Conservation (phyloP, 306 rosid species). For the Castanea mollissima region DNA sequence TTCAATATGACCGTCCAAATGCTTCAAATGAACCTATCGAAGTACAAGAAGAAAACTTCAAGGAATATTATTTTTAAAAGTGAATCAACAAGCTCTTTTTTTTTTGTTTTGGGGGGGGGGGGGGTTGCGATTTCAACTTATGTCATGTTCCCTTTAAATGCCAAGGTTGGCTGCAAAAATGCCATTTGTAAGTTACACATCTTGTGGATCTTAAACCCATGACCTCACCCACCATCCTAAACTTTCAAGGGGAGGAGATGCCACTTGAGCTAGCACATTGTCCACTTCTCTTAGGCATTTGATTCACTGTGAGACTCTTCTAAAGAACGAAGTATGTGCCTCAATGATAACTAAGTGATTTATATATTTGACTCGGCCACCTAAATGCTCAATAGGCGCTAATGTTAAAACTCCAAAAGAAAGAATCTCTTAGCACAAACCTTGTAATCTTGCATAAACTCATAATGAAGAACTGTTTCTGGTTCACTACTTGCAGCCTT, state of each 20-base stretch:
- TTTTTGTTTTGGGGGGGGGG: too few species aligned
- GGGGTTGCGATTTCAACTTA: too few species aligned
- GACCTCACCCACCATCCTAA: too few species aligned
- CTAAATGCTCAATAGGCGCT: neutral
- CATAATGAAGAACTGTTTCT: conserved; percentile 95
- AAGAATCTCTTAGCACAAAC: conserved; percentile 33
- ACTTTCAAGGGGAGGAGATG: too few species aligned
- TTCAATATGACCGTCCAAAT: conserved; percentile 93
- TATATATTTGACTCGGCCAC: neutral
- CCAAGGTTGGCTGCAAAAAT: neutral
- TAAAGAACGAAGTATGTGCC: neutral
- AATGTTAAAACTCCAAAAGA: conserved; percentile 4
- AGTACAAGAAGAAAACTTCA: conserved; percentile 6
- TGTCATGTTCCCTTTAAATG: neutral
- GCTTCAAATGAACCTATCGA: conserved; percentile 83
- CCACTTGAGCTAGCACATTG: too few species aligned
- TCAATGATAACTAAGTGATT: conserved; percentile 1
- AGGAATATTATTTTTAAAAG: conserved; percentile 1
- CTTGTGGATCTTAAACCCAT: too few species aligned
- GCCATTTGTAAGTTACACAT: too few species aligned
- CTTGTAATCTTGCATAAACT: conserved; percentile 99
- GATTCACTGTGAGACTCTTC: neutral
- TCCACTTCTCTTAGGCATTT: neutral
- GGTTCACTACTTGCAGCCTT: conserved; percentile 90
- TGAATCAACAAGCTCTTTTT: neutral